Percentiles rank a stretch among this genome's conserved stretches.
These are phyloP conservation scores for Cercospora janseana DNA, from an alignment of 2,329 filamentous ascomycete genomes.

Conservation along the genomic window DNA sequence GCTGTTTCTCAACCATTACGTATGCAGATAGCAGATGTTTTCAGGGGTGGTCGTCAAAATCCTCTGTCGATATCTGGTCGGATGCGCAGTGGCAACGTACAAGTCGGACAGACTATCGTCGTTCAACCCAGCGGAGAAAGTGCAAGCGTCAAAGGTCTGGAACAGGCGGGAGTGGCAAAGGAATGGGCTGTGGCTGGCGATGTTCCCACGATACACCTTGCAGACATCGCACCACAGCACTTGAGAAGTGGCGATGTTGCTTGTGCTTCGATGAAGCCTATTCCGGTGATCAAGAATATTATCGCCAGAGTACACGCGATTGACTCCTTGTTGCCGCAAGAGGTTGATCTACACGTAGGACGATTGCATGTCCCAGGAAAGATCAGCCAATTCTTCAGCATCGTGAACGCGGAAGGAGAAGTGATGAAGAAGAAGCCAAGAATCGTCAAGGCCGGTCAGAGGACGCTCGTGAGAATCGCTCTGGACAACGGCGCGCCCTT, in stretches of 20 bases:
- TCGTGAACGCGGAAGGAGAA: conserved; percentile 72
- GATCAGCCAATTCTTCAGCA: conserved; percentile 68
- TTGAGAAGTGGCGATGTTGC: conserved; percentile 77
- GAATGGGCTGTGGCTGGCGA: conserved; percentile 95
- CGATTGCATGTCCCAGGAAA: conserved; percentile 74
- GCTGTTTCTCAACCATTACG: conserved; percentile 72
- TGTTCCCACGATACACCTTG: conserved; percentile 78
- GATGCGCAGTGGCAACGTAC: conserved; percentile 78
- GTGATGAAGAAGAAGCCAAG: conserved; percentile 78
- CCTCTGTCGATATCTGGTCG: conserved; percentile 83
- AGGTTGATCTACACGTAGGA: conserved; percentile 83
- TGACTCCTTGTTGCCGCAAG: conserved; percentile 83
- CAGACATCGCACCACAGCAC: conserved; percentile 75
- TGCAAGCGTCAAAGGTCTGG: conserved; percentile 76
- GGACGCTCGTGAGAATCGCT: conserved; percentile 64
- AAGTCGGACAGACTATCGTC: conserved; percentile 76
- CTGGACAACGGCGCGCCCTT: conserved; percentile 71
- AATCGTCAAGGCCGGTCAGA: conserved; percentile 75
- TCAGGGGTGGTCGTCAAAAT: conserved; percentile 73
- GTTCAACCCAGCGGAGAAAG: conserved; percentile 79
- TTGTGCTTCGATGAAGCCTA: conserved; percentile 62
- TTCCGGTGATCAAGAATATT: conserved; percentile 70
- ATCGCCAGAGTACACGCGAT: conserved; percentile 84
- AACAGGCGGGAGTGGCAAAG: conserved; percentile 67
- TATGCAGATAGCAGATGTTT: conserved; percentile 84